Evolutionary conservation across 257 asterid species (phyloP).

Genomic region (Ehretia macrophylla): DNA sequence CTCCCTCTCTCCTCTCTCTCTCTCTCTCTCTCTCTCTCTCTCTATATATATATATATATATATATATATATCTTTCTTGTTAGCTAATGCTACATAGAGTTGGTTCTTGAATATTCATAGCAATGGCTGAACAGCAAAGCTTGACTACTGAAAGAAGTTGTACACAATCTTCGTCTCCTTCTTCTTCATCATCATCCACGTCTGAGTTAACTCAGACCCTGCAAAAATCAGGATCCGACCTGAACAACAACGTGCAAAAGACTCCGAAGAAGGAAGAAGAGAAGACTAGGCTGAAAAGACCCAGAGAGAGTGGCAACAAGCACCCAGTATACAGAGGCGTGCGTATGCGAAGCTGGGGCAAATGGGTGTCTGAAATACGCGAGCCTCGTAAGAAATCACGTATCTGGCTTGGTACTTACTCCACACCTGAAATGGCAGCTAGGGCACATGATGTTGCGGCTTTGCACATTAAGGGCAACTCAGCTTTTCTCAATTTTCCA

Average conservation of each 20-base stretch:
- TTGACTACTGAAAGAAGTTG: background rate
- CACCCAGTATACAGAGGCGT: slow-evolving; percentile 26
- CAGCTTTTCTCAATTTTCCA: slow-evolving; percentile 25
- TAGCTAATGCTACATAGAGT: no score
- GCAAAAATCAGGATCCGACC: no score
- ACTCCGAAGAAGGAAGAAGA: background rate
- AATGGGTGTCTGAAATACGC: slow-evolving; percentile 33
- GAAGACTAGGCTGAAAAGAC: slow-evolving; percentile 1
- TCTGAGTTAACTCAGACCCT: background rate
- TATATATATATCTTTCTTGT: no score
- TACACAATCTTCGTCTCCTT: background rate
- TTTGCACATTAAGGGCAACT: slow-evolving; percentile 20
- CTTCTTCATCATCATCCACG: background rate
- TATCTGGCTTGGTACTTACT: slow-evolving; percentile 27
- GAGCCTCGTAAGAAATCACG: slow-evolving; percentile 28
- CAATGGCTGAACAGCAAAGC: background rate
- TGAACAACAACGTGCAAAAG: no score
- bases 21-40: background rate
- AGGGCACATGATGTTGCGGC: slow-evolving; percentile 32
- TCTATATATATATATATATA: no score
- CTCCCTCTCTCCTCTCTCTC: no score
- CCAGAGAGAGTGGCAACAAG: slow-evolving; percentile 14
- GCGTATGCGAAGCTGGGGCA: slow-evolving; percentile 31
- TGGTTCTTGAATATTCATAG: no score
- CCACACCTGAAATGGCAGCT: slow-evolving; percentile 31